Conservation (phyloP, 192 early-diverging fungal species). For the Pilaira anomala region DNA sequence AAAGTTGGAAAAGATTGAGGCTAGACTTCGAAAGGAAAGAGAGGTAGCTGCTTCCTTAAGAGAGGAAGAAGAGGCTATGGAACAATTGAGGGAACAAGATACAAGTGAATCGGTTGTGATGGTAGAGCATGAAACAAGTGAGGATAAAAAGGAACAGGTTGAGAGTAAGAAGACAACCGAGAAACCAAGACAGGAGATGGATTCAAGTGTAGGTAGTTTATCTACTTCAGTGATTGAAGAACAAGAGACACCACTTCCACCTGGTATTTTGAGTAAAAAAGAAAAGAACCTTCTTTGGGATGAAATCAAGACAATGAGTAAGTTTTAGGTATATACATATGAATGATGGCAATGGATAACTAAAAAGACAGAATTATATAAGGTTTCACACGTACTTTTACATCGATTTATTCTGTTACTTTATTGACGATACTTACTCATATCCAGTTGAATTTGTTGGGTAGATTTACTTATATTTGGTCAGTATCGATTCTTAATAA, state of each 20-base stretch:
- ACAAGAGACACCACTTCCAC: not conserved
- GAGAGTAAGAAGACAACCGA: no score
- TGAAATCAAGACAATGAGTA: conserved; percentile 83
- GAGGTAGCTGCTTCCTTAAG: conserved; percentile 4
- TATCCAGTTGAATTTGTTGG: conserved; percentile 87
- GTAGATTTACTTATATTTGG: conserved; percentile 84
- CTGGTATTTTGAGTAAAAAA: conserved; percentile 39
- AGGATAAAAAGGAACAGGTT: not conserved
- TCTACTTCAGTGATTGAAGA: conserved; percentile 3
- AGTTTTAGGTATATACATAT: not conserved
- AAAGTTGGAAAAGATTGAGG: conserved; percentile 29
- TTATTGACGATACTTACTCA: conserved; percentile 82
- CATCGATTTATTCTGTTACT: conserved; percentile 82
- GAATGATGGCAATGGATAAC: no score
- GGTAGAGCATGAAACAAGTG: not conserved
- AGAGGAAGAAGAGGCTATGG: conserved; percentile 6
- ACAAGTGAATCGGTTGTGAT: not conserved
- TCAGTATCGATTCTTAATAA: conserved; percentile 59
- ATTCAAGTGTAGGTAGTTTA: conserved; percentile 6
- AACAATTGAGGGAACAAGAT: not conserved
- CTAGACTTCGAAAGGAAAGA: conserved; percentile 16
- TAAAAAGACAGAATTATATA: no score
- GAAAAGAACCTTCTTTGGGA: conserved; percentile 81
- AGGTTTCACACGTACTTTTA: conserved; percentile 85
- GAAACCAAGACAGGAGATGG: not conserved